These are phyloP conservation scores for Corynespora cassiicola DNA, from an alignment of 2,329 filamentous ascomycete species.

Conservation along the genomic window DNA sequence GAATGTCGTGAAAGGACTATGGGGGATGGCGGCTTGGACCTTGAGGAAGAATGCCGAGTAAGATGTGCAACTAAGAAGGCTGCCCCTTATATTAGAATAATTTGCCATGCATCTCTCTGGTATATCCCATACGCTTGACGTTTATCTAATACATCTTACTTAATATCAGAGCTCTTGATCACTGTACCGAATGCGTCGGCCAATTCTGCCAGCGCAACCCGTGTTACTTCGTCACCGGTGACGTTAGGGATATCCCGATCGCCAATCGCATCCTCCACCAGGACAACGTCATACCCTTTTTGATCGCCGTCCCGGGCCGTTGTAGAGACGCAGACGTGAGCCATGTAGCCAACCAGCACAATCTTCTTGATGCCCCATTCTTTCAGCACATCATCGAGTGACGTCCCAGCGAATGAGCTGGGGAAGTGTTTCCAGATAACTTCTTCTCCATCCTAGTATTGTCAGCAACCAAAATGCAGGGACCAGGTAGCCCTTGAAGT, in stretches of 20 bases:
- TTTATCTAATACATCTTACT: conserved; percentile 21
- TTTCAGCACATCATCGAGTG: conserved; percentile 63
- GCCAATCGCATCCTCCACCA: conserved; percentile 68
- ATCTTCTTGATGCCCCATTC: conserved; percentile 63
- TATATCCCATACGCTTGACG: too few species aligned
- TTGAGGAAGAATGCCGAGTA: too few species aligned
- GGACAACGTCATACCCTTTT: conserved; percentile 67
- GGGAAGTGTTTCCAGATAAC: conserved; percentile 64
- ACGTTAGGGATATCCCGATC: conserved; percentile 71
- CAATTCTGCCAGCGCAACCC: conserved; percentile 61
- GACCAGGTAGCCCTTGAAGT: background rate
- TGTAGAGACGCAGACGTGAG: conserved; percentile 69
- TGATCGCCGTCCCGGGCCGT: conserved; percentile 68
- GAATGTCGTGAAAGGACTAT: conserved; percentile 53
- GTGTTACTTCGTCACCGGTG: conserved; percentile 60
- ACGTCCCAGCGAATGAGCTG: conserved; percentile 66
- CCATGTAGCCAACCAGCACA: conserved; percentile 68
- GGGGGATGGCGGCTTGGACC: conserved; percentile 47
- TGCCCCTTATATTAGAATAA: too few species aligned
- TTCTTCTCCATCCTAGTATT: conserved; percentile 57
- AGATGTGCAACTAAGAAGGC: too few species aligned
- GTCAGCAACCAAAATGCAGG: conserved; percentile 1
- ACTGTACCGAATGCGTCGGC: conserved; percentile 69
- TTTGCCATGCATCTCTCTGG: too few species aligned
- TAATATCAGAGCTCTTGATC: conserved; percentile 58